Evolutionary conservation across 1,139 yeast species (phyloP), one percentile per base, ranked within the genome.

Genomic region (Candida labiduridarum): DNA sequence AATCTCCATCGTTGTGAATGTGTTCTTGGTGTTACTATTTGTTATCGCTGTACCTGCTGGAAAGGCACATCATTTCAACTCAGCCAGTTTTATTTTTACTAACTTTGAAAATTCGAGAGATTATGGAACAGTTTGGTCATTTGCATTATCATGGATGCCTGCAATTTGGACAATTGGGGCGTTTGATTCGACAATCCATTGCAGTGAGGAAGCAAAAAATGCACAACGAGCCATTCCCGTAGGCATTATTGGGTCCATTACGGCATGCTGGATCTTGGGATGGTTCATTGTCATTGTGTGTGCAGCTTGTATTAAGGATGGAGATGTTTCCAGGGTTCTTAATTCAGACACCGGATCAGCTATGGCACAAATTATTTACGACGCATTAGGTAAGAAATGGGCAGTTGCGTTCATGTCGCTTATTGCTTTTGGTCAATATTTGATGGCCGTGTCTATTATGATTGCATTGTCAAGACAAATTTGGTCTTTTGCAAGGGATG

Each of bases 111-210:
- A 85, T 61, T 68, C 66, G 41, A 71, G 85, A 22, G 78, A 72
- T 41, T 87, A 90, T 87, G 73, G 81, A 12, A 65, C 69, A 16
- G 91, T 90, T n/a, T 86, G 89, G 87, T 78, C 83, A 45, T 83
- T 81, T 62, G 65, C 80, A 57, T 65, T 81, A 46, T 74, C 84
- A 15, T 79, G 86, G 78, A 78, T 84, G 77, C 84, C 89, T 1
- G 85, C 87, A 0, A 80, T 80, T 47, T 82, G 87, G 87, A 80
- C 84, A n/a, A 82, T 82, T 58, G 84, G 85, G 54, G 84, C 88
- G 0, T 85, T 84, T 61, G 92, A 86, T 63, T 80, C 87, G 4
- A 84, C 87, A 56, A 83, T 85, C 45, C 92, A 86, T 65, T 81
- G 85, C 79, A 76, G 85, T 27, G 94, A 87, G 64, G 92, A 87